Conservation (phyloP, 164 flowering plant species). For the Kingdonia uniflora region DNA sequence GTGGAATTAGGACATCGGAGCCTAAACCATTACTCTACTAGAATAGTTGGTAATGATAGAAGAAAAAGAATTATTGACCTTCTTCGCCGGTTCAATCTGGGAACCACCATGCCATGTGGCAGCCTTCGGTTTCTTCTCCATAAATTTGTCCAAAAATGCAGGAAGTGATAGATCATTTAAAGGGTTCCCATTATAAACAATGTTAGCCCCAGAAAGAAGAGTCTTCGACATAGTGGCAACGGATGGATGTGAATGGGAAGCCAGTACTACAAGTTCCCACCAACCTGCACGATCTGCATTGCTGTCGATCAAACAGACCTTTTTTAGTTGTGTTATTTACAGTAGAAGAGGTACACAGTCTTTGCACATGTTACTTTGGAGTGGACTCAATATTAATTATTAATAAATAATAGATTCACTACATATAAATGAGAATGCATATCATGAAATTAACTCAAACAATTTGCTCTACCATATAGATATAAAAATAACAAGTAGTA, state of each 20-base stretch:
- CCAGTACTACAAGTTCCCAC: constrained; percentile 93
- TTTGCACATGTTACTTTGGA: no score
- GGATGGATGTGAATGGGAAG: constrained; percentile 90
- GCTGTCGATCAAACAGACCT: constrained; percentile 27
- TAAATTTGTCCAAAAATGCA: constrained; percentile 92
- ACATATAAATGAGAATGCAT: no score
- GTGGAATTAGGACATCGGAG: no score
- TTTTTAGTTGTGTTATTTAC: no score
- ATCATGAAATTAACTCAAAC: not conserved
- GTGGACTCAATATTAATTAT: no score
- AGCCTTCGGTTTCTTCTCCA: constrained; percentile 94
- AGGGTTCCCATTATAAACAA: constrained; percentile 91
- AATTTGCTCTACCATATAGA: not conserved
- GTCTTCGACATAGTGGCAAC: constrained; percentile 92
- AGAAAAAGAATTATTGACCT: constrained; percentile 34
- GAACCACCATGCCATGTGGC: constrained; percentile 95
- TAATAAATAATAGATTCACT: no score
- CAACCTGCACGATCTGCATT: constrained; percentile 85
- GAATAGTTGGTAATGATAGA: no score
- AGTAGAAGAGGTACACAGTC: no score
- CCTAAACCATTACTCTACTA: no score
- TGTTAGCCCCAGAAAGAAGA: constrained; percentile 79
- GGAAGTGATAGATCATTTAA: constrained; percentile 69
- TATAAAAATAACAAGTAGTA: no score
- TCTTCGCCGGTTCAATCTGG: constrained; percentile 85